phyloP scores from a whole-genome alignment of 2,329 filamentous ascomycete species.

The Colletotrichum navitas region DNA sequence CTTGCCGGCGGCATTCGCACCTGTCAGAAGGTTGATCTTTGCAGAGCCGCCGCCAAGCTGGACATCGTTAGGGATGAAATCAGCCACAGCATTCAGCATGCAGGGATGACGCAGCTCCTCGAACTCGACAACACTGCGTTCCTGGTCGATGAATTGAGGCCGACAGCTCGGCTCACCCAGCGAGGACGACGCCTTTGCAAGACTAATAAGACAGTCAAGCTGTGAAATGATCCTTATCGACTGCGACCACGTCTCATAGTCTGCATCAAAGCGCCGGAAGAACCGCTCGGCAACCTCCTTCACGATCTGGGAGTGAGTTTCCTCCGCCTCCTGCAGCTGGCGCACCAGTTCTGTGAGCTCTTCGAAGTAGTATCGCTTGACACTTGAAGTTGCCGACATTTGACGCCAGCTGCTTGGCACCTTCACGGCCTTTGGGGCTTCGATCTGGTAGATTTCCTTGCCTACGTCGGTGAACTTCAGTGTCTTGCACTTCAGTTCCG shows the following conservation, averaged over 20 bases:
- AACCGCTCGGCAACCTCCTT: slow-evolving; percentile 88
- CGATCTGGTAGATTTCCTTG: slow-evolving; percentile 97
- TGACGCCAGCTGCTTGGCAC: slow-evolving; percentile 92
- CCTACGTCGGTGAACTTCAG: slow-evolving; percentile 87
- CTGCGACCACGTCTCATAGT: slow-evolving; percentile 87
- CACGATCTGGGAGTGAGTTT: slow-evolving; percentile 91
- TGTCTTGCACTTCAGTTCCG: slow-evolving; percentile 78
- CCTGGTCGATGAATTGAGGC: slow-evolving; percentile 86
- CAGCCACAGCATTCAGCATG: slow-evolving; percentile 87
- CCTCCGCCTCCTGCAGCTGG: slow-evolving; percentile 91
- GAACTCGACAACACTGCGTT: slow-evolving; percentile 91
- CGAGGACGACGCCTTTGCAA: slow-evolving; percentile 87
- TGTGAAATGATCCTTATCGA: slow-evolving; percentile 93
- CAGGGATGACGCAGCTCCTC: slow-evolving; percentile 94
- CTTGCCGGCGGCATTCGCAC: slow-evolving; percentile 97
- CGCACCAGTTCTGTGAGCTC: slow-evolving; percentile 87
- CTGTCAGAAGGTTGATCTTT: slow-evolving; percentile 92
- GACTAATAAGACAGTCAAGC: slow-evolving; percentile 92
- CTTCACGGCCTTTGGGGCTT: slow-evolving; percentile 86
- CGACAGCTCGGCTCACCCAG: slow-evolving; percentile 90
- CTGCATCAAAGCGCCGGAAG: slow-evolving; percentile 87
- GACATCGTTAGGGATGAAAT: slow-evolving; percentile 97
- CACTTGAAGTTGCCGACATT: slow-evolving; percentile 91
- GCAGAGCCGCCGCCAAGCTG: slow-evolving; percentile 82
- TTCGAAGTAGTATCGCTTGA: slow-evolving; percentile 94